A percentile compares a stretch with the other conserved stretches of the same genome.
phyloP scores from a whole-genome alignment of 202 grass and related monocot genomes.

The Panicum virgatum region DNA sequence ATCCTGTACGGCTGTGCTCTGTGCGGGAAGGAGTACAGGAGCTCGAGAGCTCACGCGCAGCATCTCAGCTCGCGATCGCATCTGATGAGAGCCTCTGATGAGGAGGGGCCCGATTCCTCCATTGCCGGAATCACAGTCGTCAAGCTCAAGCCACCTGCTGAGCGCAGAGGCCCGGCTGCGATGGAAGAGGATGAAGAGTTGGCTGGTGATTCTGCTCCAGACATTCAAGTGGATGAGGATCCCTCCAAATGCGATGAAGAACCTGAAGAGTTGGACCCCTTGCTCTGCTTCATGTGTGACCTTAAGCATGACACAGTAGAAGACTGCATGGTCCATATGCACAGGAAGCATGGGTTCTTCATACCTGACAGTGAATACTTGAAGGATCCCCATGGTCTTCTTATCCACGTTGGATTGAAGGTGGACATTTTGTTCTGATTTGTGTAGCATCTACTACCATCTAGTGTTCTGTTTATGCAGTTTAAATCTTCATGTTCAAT shows the following conservation, averaged over 20 bases:
- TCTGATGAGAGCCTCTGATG: constrained; percentile 62
- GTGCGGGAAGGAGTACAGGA: constrained; percentile 86
- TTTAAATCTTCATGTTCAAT: constrained; percentile 1
- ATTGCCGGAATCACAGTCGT: constrained; percentile 59
- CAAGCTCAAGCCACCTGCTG: constrained; percentile 43
- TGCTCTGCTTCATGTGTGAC: constrained; percentile 85
- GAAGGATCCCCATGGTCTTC: constrained; percentile 77
- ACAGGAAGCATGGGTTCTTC: constrained; percentile 93
- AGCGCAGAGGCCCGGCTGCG: constrained; percentile 27
- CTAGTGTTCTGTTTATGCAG: not conserved
- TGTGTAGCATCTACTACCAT: not conserved
- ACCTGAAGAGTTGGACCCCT: constrained; percentile 65
- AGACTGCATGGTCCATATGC: constrained; percentile 90
- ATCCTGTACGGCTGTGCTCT: constrained; percentile 75
- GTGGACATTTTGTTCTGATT: constrained; percentile 23
- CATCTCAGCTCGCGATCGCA: constrained; percentile 79
- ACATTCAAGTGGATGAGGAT: constrained; percentile 42
- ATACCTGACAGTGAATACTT: constrained; percentile 88
- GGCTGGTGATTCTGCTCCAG: constrained; percentile 39
- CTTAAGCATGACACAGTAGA: constrained; percentile 64
- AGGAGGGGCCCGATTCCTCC: constrained; percentile 59
- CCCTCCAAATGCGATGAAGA: constrained; percentile 41
- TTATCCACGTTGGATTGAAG: constrained; percentile 74
- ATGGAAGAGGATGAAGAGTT: constrained; percentile 56
- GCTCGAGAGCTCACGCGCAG: constrained; percentile 70